phyloP scores from a whole-genome alignment of 257 asterid genomes.

The Cinchona pubescens region DNA sequence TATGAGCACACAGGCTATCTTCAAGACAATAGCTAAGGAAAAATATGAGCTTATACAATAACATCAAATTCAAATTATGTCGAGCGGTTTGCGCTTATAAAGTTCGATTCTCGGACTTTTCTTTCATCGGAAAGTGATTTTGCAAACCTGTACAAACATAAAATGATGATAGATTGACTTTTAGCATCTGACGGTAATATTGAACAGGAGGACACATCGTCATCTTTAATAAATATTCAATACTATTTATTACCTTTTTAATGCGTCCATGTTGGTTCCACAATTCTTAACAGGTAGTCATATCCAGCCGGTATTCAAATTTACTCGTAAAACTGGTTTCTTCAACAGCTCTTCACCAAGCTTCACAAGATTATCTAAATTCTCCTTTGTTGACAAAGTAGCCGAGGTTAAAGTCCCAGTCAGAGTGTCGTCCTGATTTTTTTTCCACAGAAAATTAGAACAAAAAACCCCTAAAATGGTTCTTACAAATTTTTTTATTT shows the following conservation, averaged over 20 bases:
- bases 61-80: background rate
- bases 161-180: background rate
- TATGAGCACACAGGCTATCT: background rate
- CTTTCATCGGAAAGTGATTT: slow-evolving; percentile 52
- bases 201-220: no score
- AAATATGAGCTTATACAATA: background rate
- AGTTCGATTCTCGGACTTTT: slow-evolving; percentile 21
- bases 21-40: background rate
- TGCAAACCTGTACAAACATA: slow-evolving; percentile 35
- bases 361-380: slow-evolving; percentile 42
- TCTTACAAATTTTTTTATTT: no score
- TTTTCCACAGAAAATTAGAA: background rate
- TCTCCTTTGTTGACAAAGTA: slow-evolving; percentile 45
- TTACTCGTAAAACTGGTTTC: slow-evolving; percentile 42
- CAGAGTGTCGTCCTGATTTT: slow-evolving; percentile 41
- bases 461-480: background rate
- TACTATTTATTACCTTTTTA: slow-evolving; percentile 26
- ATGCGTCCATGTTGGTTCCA: slow-evolving; percentile 52
- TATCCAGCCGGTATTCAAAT: slow-evolving; percentile 33
- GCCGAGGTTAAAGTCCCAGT: slow-evolving; percentile 35
- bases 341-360: slow-evolving; percentile 49
- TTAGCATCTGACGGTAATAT: background rate
- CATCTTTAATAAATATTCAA: no score
- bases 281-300: slow-evolving; percentile 38
- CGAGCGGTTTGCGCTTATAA: background rate